A percentile compares a stretch with the other conserved stretches of the same genome.
These are phyloP conservation scores for Tuber aestivum DNA, from an alignment of 495 filamentous ascomycete species.

Conservation along the genomic window DNA sequence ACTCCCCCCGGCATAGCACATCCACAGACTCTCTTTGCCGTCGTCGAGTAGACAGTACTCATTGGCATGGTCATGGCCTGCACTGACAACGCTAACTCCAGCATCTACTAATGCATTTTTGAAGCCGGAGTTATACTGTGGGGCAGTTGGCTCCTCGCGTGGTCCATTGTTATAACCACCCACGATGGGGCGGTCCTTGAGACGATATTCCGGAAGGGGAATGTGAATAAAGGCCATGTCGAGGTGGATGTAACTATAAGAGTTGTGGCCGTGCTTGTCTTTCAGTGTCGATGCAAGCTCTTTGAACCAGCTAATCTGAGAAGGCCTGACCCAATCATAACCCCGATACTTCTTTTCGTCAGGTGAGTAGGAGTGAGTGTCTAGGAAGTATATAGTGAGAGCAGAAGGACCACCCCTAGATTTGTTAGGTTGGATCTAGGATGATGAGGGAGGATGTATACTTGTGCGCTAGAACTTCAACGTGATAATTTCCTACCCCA, in stretches of 20 bases:
- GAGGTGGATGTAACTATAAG: conserved; percentile 84
- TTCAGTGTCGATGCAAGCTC: conserved; percentile 63
- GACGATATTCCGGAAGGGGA: conserved; percentile 78
- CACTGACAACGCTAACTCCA: conserved; percentile 76
- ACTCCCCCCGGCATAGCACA: conserved; percentile 88
- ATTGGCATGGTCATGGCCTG: conserved; percentile 94
- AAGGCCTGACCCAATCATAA: conserved; percentile 94
- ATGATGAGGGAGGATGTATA: conserved; percentile 7
- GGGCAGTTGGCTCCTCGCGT: conserved; percentile 74
- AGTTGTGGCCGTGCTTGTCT: conserved; percentile 56
- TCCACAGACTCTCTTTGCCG: conserved; percentile 74
- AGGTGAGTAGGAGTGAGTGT: conserved; percentile 86
- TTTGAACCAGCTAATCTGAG: conserved; percentile 91
- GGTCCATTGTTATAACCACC: conserved; percentile 51
- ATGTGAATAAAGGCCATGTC: conserved; percentile 98
- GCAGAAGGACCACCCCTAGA: conserved; percentile 73
- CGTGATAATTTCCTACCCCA: conserved; percentile 88
- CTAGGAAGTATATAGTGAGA: conserved; percentile 85
- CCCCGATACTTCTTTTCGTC: conserved; percentile 78
- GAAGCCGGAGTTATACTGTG: conserved; percentile 80
- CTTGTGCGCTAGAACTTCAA: conserved; percentile 77
- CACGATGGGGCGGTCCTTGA: conserved; percentile 49
- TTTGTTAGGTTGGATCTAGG: background rate
- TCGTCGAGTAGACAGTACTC: conserved; percentile 76
- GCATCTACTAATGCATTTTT: conserved; percentile 77